These are phyloP conservation scores for Cyclostephanos tholiformis DNA, from an alignment of 108 stramenopile species.

Conservation along the genomic window DNA sequence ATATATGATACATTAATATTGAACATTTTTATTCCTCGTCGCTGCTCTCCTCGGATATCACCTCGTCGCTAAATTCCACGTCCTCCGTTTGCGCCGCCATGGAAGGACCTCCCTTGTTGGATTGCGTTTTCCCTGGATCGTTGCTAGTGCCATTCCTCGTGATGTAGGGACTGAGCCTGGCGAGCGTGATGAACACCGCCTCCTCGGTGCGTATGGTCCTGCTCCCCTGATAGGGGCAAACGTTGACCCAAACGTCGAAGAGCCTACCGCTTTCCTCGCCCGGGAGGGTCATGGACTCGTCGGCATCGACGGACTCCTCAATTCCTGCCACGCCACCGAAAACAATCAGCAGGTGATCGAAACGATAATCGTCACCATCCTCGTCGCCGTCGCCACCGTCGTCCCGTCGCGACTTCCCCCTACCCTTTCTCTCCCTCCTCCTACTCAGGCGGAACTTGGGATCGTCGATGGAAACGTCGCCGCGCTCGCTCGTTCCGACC, in stretches of 20 bases:
- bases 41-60: slow-evolving; percentile 75
- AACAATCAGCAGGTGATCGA: slow-evolving; percentile 86
- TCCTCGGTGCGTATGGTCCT: slow-evolving; percentile 92
- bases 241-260: slow-evolving; percentile 93
- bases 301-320: slow-evolving; percentile 95
- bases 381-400: slow-evolving; percentile 6
- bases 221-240: slow-evolving; percentile 84
- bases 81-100: slow-evolving; percentile 41
- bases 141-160: slow-evolving; percentile 65
- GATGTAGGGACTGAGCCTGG: slow-evolving; percentile 70
- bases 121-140: slow-evolving; percentile 20
- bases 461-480: slow-evolving; percentile 82
- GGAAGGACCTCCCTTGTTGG: slow-evolving; percentile 16
- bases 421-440: too few relatives aligned
- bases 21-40: slow-evolving; percentile 37
- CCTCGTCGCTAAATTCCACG: slow-evolving; percentile 73
- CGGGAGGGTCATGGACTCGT: slow-evolving; percentile 83
- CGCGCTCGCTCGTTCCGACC: slow-evolving; percentile 94
- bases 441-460: slow-evolving; percentile 60
- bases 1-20: too few relatives aligned
- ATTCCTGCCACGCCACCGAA: slow-evolving; percentile 98
- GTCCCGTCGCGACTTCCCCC: slow-evolving; percentile 20
- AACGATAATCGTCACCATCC: slow-evolving; percentile 37
- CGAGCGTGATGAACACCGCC: slow-evolving; percentile 81
- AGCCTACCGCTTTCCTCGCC: slow-evolving; percentile 80